Conservation (phyloP, 768 basidiomycete genomes). For the Kwoniella mangroviensis region DNA sequence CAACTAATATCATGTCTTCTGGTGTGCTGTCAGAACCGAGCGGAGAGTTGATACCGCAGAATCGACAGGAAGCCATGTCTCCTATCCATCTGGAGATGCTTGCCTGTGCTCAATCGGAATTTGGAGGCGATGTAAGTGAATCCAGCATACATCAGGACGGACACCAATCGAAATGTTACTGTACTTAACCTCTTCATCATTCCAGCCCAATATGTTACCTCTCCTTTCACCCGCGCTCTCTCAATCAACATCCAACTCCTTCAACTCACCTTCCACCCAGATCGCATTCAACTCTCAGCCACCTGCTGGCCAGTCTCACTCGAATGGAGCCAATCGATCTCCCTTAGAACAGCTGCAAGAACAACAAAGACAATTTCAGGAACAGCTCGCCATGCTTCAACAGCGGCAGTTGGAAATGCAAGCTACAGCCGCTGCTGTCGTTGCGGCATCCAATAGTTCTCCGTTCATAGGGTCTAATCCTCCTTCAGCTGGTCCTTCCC, state of each 20-base stretch:
- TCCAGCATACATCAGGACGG: neutral
- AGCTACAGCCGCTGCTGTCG: conserved; percentile 55
- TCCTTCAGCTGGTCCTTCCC: conserved; percentile 58
- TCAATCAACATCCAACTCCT: conserved; percentile 42
- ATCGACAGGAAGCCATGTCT: conserved; percentile 46
- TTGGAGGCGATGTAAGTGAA: conserved; percentile 46
- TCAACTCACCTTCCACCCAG: conserved; percentile 33
- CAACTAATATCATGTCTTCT: neutral
- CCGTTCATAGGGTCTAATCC: conserved; percentile 59
- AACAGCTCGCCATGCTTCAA: conserved; percentile 46
- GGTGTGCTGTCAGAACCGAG: conserved; percentile 31
- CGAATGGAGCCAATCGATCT: conserved; percentile 10
- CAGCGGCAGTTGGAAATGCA: conserved; percentile 49
- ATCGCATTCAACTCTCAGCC: conserved; percentile 22
- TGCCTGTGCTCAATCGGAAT: conserved; percentile 35
- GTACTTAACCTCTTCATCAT: neutral
- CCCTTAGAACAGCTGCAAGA: conserved; percentile 52
- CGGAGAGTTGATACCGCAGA: conserved; percentile 43
- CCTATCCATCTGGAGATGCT: conserved; percentile 51
- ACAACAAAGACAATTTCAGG: conserved; percentile 53
- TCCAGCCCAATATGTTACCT: conserved; percentile 57
- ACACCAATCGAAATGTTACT: neutral
- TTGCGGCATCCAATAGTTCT: conserved; percentile 63
- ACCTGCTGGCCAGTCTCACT: conserved; percentile 7
- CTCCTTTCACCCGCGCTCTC: conserved; percentile 59